Evolutionary conservation across 176 grass and related monocot genomes (phyloP).

Genomic region (Olyra latifolia): DNA sequence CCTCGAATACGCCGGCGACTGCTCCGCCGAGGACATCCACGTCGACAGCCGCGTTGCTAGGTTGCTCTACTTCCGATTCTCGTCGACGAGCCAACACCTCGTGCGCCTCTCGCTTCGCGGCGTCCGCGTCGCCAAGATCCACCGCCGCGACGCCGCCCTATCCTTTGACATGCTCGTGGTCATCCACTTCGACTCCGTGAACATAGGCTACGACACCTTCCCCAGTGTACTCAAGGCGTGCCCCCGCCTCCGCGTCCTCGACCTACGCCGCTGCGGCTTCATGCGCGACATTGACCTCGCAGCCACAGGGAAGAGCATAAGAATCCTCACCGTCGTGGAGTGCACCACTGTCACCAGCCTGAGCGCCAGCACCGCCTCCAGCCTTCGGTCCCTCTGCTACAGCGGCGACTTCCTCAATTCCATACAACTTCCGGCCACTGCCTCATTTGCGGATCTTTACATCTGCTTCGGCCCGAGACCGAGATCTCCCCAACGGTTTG

Average conservation of each 20-base stretch:
- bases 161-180: constrained; percentile 35
- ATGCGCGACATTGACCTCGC: constrained; percentile 32
- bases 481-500: accelerated
- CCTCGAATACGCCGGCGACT: constrained; percentile 34
- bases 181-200: constrained; percentile 42
- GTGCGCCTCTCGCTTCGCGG: constrained; percentile 43
- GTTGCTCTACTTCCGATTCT: constrained; percentile 20
- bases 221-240: no score
- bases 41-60: background rate
- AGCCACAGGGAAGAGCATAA: constrained; percentile 23
- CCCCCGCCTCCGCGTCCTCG: constrained; percentile 47
- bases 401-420: background rate
- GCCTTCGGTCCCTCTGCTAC: constrained; percentile 39
- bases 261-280: constrained; percentile 29
- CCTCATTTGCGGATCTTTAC: constrained; percentile 36
- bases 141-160: background rate
- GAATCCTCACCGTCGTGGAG: constrained; percentile 42
- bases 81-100: constrained; percentile 34
- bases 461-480: background rate
- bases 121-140: background rate
- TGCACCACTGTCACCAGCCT: constrained; percentile 33
- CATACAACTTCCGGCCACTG: background rate
- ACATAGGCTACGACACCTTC: no score
- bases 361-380: background rate
- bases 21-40: constrained; percentile 50